Evolutionary conservation across 345 rosid genomes (phyloP).

Genomic region (Lumnitzera littorea): DNA sequence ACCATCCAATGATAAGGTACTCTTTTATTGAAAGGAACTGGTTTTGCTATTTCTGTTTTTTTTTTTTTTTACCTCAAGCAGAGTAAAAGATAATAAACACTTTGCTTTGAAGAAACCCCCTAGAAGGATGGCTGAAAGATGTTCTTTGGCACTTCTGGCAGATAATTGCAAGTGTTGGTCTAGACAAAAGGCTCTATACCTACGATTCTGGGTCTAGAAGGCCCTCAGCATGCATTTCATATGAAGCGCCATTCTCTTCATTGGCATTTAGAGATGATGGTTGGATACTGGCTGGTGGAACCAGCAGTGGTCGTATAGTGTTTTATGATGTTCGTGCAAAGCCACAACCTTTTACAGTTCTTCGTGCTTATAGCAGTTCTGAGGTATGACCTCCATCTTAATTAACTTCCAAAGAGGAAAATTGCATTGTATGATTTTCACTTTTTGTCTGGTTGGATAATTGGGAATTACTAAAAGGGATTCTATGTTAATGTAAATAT

Average conservation of each 20-base stretch:
- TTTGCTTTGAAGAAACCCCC: too few relatives aligned
- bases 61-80: too few relatives aligned
- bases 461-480: too few relatives aligned
- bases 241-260: constrained; percentile 98
- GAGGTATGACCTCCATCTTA: constrained; percentile 44
- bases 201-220: constrained; percentile 84
- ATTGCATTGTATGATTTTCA: neutral
- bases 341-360: constrained; percentile 81
- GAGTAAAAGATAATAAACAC: neutral
- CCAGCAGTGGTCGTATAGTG: constrained; percentile 82
- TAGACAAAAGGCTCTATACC: constrained; percentile 90
- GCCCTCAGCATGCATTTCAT: constrained; percentile 57
- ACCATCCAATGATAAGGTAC: constrained; percentile 93
- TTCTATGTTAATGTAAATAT: too few relatives aligned
- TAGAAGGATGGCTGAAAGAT: too few relatives aligned
- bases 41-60: too few relatives aligned
- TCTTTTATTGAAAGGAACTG: too few relatives aligned
- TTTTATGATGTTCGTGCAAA: constrained; percentile 93
- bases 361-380: constrained; percentile 81
- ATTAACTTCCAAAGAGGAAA: neutral
- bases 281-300: constrained; percentile 85
- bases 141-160: constrained; percentile 21
- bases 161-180: constrained; percentile 90
- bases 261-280: constrained; percentile 95
- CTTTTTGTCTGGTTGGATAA: too few relatives aligned